Evolutionary conservation across 768 basidiomycete genomes (phyloP).

Genomic region (Termitomyces sp.): DNA sequence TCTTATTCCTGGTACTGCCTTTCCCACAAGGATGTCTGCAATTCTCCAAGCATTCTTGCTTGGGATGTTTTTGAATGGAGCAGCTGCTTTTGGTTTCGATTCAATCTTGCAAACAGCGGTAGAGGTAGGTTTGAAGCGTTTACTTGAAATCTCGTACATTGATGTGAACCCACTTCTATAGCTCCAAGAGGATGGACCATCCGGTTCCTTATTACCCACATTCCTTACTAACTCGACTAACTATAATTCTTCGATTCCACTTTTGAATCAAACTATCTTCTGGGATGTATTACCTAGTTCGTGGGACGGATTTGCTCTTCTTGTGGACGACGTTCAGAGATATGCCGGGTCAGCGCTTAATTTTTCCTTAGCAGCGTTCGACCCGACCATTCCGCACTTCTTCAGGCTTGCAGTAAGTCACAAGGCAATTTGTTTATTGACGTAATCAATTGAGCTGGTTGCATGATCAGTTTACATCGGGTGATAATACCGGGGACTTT

Average conservation of each 20-base stretch:
- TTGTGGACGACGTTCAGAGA: constrained; percentile 84
- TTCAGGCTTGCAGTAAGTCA: constrained; percentile 72
- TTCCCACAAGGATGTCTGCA: constrained; percentile 75
- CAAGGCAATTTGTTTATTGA: background rate
- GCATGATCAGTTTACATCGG: constrained; percentile 38
- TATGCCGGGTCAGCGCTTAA: constrained; percentile 68
- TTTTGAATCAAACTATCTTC: constrained; percentile 46
- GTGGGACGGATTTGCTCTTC: constrained; percentile 74
- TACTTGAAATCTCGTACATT: background rate
- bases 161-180: constrained; percentile 22
- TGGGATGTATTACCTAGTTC: constrained; percentile 49
- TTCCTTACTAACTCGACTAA: constrained; percentile 74
- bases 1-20: constrained; percentile 72
- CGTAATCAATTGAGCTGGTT: background rate
- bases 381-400: constrained; percentile 61
- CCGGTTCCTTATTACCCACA: constrained; percentile 62
- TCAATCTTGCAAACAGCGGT: constrained; percentile 72
- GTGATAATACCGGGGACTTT: constrained; percentile 59
- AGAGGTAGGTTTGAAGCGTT: constrained; percentile 40
- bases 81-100: constrained; percentile 74
- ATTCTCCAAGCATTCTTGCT: constrained; percentile 79
- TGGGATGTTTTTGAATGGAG: constrained; percentile 78
- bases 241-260: constrained; percentile 49
- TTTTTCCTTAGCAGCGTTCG: constrained; percentile 60
- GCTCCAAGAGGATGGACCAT: constrained; percentile 68